Base-by-base conservation (phyloP, 2,329 filamentous ascomycete genomes). In the Nigrospora osmanthi region DNA sequence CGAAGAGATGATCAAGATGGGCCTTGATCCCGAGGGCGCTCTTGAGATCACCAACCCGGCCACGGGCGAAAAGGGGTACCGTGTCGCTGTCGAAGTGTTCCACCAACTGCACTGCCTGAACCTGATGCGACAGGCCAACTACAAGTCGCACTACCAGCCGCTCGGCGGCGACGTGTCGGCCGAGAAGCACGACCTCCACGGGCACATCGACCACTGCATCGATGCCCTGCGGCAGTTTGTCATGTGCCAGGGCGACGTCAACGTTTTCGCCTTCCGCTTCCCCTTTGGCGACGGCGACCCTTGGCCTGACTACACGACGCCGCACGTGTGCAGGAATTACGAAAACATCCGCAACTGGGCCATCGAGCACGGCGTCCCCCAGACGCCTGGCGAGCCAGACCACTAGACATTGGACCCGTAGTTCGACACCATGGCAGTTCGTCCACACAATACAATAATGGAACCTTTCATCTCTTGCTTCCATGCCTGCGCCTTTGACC, bases 11-110 rank as follows among this genome's bases (percentile, higher is more conserved):
- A 60, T 69, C 35, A 70, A 69, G 17, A 69, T 83, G 1, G 70
- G 71, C 5, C 62, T 73, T 4, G 73, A 78, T 49, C 72, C 73
- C 2, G 58, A 64, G 34, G 61, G 70, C 17, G 75, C 75, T 1
- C 64, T 81, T n/a, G 73, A 71, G 52, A 72, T 79, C 49, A 74
- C 70, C 11, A 66, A 81, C 50, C 72, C 76, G 6, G 66, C 64
- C 38, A 78, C 78, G 1, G 79, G 77, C 15, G 67, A 75, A 46
- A 69, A 71, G 34, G 78, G 78, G 1, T 82, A 80, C 52, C 68
- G 78, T n/a, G 76, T 78, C 0, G 78, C 72, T 0, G 61, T 80
- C 3, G 75, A 80, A 53, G 75, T 78, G 0, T 79, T 80, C 59
- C 76, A 80, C 57, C 74, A 74, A 52, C 63, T 76, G 32, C 72